Evolutionary conservation across 805 yeast genomes (phyloP).

Genomic region (Hemisphaericaspora nanyangensis): DNA sequence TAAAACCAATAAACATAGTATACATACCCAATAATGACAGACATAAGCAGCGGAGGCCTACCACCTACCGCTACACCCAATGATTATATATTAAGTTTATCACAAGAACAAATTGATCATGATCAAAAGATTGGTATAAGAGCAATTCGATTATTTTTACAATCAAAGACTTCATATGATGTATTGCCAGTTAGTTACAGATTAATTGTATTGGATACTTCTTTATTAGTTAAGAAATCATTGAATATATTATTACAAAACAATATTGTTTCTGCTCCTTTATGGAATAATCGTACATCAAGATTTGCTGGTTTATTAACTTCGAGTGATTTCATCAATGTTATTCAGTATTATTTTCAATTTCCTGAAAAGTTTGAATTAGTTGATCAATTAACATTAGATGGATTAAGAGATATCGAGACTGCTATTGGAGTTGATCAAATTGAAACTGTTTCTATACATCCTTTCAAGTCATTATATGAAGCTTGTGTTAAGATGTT

Average conservation of each 20-base stretch:
- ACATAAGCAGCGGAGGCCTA: not conserved
- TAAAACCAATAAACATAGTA: not conserved
- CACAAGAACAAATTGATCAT: conserved; percentile 41
- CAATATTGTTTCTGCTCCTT: conserved; percentile 92
- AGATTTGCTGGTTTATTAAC: conserved; percentile 93
- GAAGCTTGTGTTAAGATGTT: conserved; percentile 94
- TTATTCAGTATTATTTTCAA: conserved; percentile 89
- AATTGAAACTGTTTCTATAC: conserved; percentile 80
- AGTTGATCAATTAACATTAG: conserved; percentile 79
- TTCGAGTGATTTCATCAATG: conserved; percentile 88
- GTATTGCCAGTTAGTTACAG: conserved; percentile 94
- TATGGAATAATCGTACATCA: conserved; percentile 88
- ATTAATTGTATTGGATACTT: conserved; percentile 88
- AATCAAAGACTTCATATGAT: conserved; percentile 91
- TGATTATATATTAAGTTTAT: conserved; percentile 38
- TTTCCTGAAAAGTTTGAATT: conserved; percentile 83
- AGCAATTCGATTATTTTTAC: conserved; percentile 78
- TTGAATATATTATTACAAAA: conserved; percentile 86
- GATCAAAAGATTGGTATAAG: conserved; percentile 75
- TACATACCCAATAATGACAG: conserved; percentile 3
- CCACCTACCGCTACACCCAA: conserved; percentile 35
- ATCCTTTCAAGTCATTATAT: conserved; percentile 83
- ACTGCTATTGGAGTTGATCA: conserved; percentile 81
- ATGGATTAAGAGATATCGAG: conserved; percentile 84
- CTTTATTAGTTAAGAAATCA: conserved; percentile 84